Percentiles rank a stretch among this genome's conserved stretches.
These are phyloP conservation scores for Colletotrichum filicis DNA, from an alignment of 2,329 filamentous ascomycete species.

Conservation along the genomic window DNA sequence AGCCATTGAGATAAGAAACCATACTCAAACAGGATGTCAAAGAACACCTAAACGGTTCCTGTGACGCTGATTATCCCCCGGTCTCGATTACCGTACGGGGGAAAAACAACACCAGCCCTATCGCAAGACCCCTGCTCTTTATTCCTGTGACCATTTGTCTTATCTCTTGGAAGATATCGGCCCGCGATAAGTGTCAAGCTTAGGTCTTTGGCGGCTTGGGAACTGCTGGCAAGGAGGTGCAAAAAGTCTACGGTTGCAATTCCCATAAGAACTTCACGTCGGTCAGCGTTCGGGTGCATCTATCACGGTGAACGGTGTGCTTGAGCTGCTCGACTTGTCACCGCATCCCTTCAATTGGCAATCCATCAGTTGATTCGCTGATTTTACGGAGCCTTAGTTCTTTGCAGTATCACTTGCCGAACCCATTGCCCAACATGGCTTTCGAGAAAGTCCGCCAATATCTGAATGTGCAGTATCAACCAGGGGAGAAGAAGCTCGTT, in stretches of 20 bases:
- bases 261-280: not conserved
- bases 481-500: constrained; percentile 57
- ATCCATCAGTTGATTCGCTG: not conserved
- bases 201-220: not conserved
- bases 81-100: not conserved
- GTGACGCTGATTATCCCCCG: not conserved
- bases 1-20: constrained; percentile 4
- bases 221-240: not conserved
- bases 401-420: not conserved
- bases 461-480: constrained; percentile 46
- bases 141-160: constrained; percentile 15
- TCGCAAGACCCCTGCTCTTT: not conserved
- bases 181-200: not conserved
- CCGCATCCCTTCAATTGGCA: not conserved
- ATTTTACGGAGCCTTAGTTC: not conserved
- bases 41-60: not conserved
- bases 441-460: constrained; percentile 43
- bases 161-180: constrained; percentile 22
- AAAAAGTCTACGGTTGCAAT: not conserved
- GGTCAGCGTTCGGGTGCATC: not conserved
- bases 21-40: not conserved
- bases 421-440: constrained; percentile 1
- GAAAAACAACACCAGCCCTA: not conserved
- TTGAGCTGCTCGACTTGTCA: not conserved
- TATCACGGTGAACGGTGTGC: not conserved